Evolutionary conservation across 2,329 filamentous ascomycete genomes (phyloP).

Genomic region (Monilinia polystroma): DNA sequence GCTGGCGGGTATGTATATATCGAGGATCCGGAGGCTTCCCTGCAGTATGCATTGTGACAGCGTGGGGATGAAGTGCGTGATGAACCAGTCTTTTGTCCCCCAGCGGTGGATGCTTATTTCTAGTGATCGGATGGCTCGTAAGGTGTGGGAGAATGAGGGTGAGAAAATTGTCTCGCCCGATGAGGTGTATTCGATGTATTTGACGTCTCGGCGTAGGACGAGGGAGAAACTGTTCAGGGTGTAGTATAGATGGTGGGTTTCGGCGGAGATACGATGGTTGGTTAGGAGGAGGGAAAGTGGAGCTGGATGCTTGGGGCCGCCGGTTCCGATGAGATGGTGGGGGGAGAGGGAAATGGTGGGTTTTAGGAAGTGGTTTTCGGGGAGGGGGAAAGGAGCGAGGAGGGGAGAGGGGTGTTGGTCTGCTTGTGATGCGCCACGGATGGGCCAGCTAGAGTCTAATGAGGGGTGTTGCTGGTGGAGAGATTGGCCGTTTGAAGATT

Average conservation of each 20-base stretch:
- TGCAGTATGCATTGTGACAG: conserved; percentile 36
- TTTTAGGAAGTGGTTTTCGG: conserved; percentile 10
- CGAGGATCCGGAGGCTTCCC: conserved; percentile 34
- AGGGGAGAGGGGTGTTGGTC: not conserved
- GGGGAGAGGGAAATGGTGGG: not conserved
- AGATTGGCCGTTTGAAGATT: not conserved
- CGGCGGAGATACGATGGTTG: conserved; percentile 34
- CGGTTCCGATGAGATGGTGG: not conserved
- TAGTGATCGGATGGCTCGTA: conserved; percentile 29
- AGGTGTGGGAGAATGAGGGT: conserved; percentile 27
- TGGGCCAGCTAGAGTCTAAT: too few relatives aligned
- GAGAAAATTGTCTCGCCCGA: conserved; percentile 21
- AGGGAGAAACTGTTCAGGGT: conserved; percentile 35
- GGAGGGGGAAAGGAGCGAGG: conserved; percentile 3
- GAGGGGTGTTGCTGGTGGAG: not conserved
- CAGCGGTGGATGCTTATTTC: conserved; percentile 29
- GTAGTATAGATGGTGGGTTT: conserved; percentile 34
- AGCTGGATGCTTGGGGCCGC: conserved; percentile 6
- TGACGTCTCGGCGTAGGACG: conserved; percentile 23
- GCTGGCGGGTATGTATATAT: conserved; percentile 23
- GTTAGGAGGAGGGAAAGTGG: conserved; percentile 35
- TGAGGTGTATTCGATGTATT: not conserved
- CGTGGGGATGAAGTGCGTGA: conserved; percentile 26
- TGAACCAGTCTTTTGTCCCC: conserved; percentile 32
- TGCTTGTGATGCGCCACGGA: too few relatives aligned